phyloP scores from a whole-genome alignment of 257 asterid genomes.

The Solanum gracilifrons region DNA sequence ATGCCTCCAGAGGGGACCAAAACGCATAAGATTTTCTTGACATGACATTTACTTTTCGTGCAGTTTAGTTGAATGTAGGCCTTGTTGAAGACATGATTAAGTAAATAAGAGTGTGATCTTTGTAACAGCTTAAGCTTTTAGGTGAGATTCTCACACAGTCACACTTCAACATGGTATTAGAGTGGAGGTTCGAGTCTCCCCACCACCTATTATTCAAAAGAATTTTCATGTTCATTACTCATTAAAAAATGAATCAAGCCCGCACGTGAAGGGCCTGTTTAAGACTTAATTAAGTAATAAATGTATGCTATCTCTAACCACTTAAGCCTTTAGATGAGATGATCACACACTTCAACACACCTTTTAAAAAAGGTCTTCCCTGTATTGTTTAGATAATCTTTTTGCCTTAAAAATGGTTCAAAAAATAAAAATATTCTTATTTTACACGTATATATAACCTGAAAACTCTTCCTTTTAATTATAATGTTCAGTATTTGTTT shows the following conservation, averaged over 20 bases:
- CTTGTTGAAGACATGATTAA: background rate
- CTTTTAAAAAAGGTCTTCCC: background rate
- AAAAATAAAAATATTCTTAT: background rate
- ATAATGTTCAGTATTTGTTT: background rate
- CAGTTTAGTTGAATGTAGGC: background rate
- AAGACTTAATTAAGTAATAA: background rate
- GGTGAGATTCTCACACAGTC: background rate
- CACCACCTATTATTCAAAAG: background rate
- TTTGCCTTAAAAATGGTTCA: background rate
- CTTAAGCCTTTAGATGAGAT: background rate
- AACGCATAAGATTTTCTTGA: background rate
- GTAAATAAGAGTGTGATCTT: background rate
- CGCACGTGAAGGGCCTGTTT: background rate
- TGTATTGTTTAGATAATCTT: background rate
- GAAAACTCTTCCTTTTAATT: background rate
- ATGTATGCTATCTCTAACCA: background rate
- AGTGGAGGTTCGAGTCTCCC: background rate
- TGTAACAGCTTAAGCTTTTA: background rate
- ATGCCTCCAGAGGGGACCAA: background rate
- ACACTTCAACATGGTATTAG: background rate
- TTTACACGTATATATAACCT: background rate
- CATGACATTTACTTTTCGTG: background rate
- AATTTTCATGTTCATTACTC: background rate
- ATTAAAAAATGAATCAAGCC: background rate
- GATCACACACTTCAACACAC: background rate